Evolutionary conservation across 768 basidiomycete genomes (phyloP), one percentile per base, ranked within the genome.

Genomic region (Pholiota conissans): DNA sequence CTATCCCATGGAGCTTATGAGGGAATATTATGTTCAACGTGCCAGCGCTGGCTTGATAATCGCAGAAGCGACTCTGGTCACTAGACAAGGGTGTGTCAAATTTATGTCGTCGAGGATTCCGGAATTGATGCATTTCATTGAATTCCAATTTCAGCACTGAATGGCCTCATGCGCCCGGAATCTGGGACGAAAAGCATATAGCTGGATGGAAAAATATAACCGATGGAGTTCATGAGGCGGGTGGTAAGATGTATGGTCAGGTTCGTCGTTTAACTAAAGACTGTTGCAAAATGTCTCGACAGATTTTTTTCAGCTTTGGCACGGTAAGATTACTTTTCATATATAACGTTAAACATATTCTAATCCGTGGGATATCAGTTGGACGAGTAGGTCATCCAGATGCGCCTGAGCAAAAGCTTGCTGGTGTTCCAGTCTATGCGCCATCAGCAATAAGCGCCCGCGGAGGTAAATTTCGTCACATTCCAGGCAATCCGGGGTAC

Each of bases 391-490:
- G 70, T 42, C 71, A 78, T 57, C 70, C 75, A 9, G 74, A 75
- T 49, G 69, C 67, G 16, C 71, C 74, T 5, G 71, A 76, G 56
- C 78, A 78, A 24, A 76, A 60, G 27, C 52, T 67, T n/a, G 61
- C 76, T 5, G 75, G 74, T 22, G 37, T 77, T 76, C 75, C 77
- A 20, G 76, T 79, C 6, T 77, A 75, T 40, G 77, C 65, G 0
- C 77, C 78, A 6, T 79, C 78, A 13, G 72, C 74, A 18, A 74
- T 79, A 24, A 55, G 73, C 14, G 76, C 78, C 2, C 66, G 75
- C 14, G 74, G 74, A 4, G 74, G 74, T 20, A 72, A 68, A 56
- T 79, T 78, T 57, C 67, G 73, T 30, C 67, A 70, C 50, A 62
- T 79, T 27, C 71, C 74, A 24, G 76, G 74, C 6, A 11, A 52